Evolutionary conservation across 2,329 filamentous ascomycete genomes (phyloP), one percentile per base, ranked within the genome.

Genomic region (Colletotrichum scovillei): DNA sequence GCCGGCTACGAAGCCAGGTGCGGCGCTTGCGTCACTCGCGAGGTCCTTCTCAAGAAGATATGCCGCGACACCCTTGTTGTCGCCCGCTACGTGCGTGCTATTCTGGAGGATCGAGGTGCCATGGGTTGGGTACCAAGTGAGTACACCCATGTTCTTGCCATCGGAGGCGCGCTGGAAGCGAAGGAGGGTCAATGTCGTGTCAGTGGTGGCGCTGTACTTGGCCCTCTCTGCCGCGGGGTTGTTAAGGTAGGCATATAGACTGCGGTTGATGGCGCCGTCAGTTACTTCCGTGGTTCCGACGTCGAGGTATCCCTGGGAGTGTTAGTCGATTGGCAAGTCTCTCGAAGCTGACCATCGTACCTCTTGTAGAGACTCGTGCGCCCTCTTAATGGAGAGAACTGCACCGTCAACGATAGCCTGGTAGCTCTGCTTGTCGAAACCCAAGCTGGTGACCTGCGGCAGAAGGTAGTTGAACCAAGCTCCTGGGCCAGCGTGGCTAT

Each of bases 401-500:
- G 94, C 92, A 1, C 96, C 96, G 77, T 97, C 92, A 0, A 98
- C 95, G 74, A 98, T 95, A 32, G 96, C 95, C 75, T 92, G 89
- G 79, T 97, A 97, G 78, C 94, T 97, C 81, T 97, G 94, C 78
- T 92, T 91, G 82, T 95, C 89, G 78, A 98, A 98, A 0, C 96
- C 96, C 72, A 93, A 88, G 78, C 92, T 95, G 0, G 96, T 97
- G 76, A 98, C 93, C 80, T 98, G 95, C 8, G 95, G 96, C 6
- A 98, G 87, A 11, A 98, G 88, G 80, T 98, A 98, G 83, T 98
- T 98, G 80, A 97, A 87, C 95, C 95, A 98, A 6, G 93, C 96
- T 2, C 94, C 96, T 0, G 96, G 95, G 0, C 95, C 96, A 28
- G 95, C 92, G 83, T 98, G 96, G 30, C 94, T 97, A 82, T 98